Base-by-base conservation (phyloP, 805 yeast genomes). In the Saturnispora gosingensis region DNA sequence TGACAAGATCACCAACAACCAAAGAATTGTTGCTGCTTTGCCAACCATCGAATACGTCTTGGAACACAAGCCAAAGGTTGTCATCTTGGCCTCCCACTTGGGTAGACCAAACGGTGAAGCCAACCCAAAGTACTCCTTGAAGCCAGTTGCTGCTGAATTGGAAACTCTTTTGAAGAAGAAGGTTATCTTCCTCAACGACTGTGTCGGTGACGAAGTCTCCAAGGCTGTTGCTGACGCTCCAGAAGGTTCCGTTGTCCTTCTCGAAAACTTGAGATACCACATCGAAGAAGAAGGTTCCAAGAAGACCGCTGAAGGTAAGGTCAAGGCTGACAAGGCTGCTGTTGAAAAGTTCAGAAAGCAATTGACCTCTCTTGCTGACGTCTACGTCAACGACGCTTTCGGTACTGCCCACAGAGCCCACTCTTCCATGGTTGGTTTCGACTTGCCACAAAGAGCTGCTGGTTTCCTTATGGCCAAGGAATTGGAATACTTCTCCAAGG, bases 351-450 rank as follows among this genome's bases (percentile, higher is more conserved):
- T 93, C 86, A 88, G 99, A 82, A 67, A 81, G 66, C 82, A 86
- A 68, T 82, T 93, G 74, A 86, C 96, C 64, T 75, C 89, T 52
- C 79, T 93, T 66, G 98, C 97, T 61, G 99, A 93, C 67, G 96
- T 93, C 59, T 93, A 93, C 79, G 82, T 93, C 71, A 85, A 93
- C 76, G 99, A 93, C 72, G 98, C 97, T 54, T 93, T 93, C 67
- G 99, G 99, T 72, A 93, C 99, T 58, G 97, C 98, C 53, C 99
- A 93, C 85, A 88, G 99, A 80, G 99, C 99, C 58, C 99, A 93
- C 80, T 89, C 97, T 51, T 93, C 99, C 46, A 91, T 93, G 90
- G 99, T 93, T 66, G 99, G 99, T 68, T 79, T 93, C 64, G 90
- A 91, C 63, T 80, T 88, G 65, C 90, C 95, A 58, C 90, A 88